Percentiles rank a stretch among this genome's conserved stretches.
These are phyloP conservation scores for Arachis monticola DNA, from an alignment of 331 rosid species.

Conservation along the genomic window DNA sequence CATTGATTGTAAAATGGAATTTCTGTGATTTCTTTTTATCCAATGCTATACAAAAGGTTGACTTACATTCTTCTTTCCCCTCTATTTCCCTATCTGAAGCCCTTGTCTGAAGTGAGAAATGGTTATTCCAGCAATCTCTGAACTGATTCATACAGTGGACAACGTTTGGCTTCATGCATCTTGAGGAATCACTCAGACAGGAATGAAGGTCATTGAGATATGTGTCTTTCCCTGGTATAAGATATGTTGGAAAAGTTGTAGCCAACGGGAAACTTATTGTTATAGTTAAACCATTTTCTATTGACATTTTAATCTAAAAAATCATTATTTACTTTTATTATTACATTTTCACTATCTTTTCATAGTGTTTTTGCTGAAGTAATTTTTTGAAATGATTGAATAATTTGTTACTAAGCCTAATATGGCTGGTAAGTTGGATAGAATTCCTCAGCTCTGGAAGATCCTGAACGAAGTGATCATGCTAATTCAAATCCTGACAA, in stretches of 20 bases:
- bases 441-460: constrained; percentile 56
- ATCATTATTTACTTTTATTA: constrained; percentile 7
- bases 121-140: constrained; percentile 95
- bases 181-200: constrained; percentile 75
- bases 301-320: constrained; percentile 11
- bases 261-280: constrained; percentile 54
- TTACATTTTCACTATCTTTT: too few species aligned
- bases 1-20: constrained; percentile 72
- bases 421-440: constrained; percentile 44
- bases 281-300: constrained; percentile 34
- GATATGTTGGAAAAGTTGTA: constrained; percentile 90
- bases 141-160: constrained; percentile 94
- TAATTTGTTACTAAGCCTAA: constrained; percentile 43
- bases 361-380: too few species aligned
- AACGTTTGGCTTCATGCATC: constrained; percentile 79
- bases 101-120: constrained; percentile 81
- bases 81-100: constrained; percentile 48
- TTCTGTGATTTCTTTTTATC: constrained; percentile 35
- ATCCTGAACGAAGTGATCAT: constrained; percentile 57
- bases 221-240: constrained; percentile 97
- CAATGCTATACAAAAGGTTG: constrained; percentile 17
- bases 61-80: neutral
- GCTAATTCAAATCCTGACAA: constrained; percentile 45
- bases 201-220: constrained; percentile 83
- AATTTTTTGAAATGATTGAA: too few species aligned